Conservation (phyloP, 1,284 basidiomycete species). For the Cutaneotrichosporon dermatis region DNA sequence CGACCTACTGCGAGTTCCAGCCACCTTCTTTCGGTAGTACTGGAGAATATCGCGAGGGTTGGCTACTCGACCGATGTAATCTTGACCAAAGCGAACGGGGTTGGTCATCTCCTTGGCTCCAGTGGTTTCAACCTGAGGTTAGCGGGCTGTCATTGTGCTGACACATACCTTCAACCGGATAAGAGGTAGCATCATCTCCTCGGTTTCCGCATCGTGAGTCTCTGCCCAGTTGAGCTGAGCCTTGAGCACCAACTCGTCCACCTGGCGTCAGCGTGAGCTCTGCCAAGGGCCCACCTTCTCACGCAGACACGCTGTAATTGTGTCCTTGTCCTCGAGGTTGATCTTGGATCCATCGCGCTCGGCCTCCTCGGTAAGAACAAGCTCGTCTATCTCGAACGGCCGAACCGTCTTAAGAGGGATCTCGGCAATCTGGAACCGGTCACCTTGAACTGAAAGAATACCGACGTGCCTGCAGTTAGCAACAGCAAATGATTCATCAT, state of each 20-base stretch:
- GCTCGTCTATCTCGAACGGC: constrained; percentile 88
- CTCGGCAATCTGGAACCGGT: constrained; percentile 78
- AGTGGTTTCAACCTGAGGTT: constrained; percentile 75
- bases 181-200: constrained; percentile 74
- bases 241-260: constrained; percentile 70
- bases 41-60: constrained; percentile 90
- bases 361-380: constrained; percentile 68
- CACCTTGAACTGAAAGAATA: constrained; percentile 75
- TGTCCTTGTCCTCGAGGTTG: constrained; percentile 71
- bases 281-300: constrained; percentile 54
- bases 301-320: constrained; percentile 74
- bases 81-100: constrained; percentile 92
- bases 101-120: constrained; percentile 86
- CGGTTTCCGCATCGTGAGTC: constrained; percentile 57
- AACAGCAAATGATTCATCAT: constrained; percentile 21
- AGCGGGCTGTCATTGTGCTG: not conserved
- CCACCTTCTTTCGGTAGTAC: constrained; percentile 78
- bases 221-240: constrained; percentile 77
- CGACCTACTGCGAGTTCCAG: constrained; percentile 46
- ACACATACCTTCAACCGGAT: constrained; percentile 70
- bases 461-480: constrained; percentile 68
- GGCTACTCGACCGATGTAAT: constrained; percentile 84
- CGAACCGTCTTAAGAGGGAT: constrained; percentile 85
- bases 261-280: constrained; percentile 51
- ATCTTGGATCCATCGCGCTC: constrained; percentile 63